These are phyloP conservation scores for Diaporthe capsici DNA, from an alignment of 2,329 filamentous ascomycete genomes.

Conservation along the genomic window DNA sequence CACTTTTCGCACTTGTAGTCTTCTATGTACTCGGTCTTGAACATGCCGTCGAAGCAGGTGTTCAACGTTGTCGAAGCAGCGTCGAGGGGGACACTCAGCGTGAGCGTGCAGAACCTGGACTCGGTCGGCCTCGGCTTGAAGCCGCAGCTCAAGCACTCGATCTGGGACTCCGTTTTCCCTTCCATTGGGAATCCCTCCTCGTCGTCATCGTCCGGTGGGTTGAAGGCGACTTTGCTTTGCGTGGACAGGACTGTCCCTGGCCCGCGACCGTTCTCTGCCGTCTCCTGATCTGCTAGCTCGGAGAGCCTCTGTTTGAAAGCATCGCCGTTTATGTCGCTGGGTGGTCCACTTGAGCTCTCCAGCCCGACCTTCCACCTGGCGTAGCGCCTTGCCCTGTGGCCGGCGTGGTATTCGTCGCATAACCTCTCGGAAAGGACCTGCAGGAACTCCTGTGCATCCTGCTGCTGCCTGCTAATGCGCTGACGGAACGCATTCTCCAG, in stretches of 20 bases:
- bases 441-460: conserved; percentile 97
- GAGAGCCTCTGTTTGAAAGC: conserved; percentile 51
- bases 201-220: conserved; percentile 52
- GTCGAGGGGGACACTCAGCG: conserved; percentile 88
- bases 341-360: conserved; percentile 34
- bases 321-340: conserved; percentile 47
- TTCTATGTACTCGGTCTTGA: conserved; percentile 96
- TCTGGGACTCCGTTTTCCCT: conserved; percentile 92
- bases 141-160: conserved; percentile 90
- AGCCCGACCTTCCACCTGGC: conserved; percentile 57
- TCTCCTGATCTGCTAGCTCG: conserved; percentile 45
- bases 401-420: conserved; percentile 94
- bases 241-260: conserved; percentile 36
- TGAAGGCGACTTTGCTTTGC: conserved; percentile 40
- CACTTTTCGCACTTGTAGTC: conserved; percentile 98
- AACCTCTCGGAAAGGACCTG: conserved; percentile 94
- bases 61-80: conserved; percentile 84
- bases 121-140: conserved; percentile 89
- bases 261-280: conserved; percentile 40
- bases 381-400: conserved; percentile 77
- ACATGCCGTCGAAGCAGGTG: conserved; percentile 91
- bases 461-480: conserved; percentile 92
- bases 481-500: conserved; percentile 90
- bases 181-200: conserved; percentile 91
- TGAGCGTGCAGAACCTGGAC: conserved; percentile 92